Evolutionary conservation across 371 early-diverging fungal genomes (phyloP).

Genomic region (Encephalitozoon cuniculi): DNA sequence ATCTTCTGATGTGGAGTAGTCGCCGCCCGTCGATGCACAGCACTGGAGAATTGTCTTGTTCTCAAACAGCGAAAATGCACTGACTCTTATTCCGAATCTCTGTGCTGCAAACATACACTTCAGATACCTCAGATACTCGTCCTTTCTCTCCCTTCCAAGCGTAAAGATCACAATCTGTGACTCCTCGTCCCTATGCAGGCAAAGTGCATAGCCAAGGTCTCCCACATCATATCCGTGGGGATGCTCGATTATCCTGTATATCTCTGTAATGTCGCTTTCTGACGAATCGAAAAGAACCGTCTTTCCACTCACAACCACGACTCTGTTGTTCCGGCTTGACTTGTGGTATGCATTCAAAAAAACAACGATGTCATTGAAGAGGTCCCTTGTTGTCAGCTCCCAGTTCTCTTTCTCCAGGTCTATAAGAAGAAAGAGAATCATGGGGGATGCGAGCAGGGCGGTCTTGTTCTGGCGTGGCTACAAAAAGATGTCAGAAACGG

Average conservation of each 20-base stretch:
- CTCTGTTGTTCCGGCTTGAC: background rate
- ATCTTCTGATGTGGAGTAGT: background rate
- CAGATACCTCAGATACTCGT: conserved; percentile 41
- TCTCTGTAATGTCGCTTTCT: background rate
- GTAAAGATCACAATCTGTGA: conserved; percentile 39
- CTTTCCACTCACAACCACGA: conserved; percentile 10
- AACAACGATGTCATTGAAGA: conserved; percentile 14
- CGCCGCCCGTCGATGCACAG: conserved; percentile 20
- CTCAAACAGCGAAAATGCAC: background rate
- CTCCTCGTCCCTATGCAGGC: background rate
- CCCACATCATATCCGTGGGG: background rate
- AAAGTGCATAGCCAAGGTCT: conserved; percentile 48
- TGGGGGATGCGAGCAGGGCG: conserved; percentile 45
- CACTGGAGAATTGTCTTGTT: conserved; percentile 29
- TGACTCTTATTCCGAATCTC: conserved; percentile 22
- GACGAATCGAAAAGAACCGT: conserved; percentile 1
- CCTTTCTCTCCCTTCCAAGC: conserved; percentile 13
- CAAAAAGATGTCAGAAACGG: conserved; percentile 17
- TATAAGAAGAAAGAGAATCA: conserved; percentile 43
- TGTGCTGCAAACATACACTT: conserved; percentile 43
- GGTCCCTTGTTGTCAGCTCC: conserved; percentile 3
- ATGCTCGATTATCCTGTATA: background rate
- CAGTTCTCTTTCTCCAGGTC: conserved; percentile 28
- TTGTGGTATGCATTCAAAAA: conserved; percentile 18
- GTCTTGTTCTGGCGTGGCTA: background rate